Conservation (phyloP, 805 yeast genomes). For the Komagataella ulmi region DNA sequence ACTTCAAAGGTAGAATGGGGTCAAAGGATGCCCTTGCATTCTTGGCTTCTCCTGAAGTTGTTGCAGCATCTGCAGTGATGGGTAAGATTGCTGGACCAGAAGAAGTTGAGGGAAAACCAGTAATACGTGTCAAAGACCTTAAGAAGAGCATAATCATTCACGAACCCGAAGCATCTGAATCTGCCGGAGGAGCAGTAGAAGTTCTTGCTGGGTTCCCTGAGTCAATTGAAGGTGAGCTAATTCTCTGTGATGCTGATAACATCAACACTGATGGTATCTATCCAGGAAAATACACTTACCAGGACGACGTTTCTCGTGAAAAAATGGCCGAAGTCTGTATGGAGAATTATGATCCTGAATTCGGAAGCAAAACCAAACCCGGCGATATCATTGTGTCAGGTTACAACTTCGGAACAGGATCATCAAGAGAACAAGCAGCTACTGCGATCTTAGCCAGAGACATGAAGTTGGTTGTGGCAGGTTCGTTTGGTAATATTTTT, state of each 20-base stretch:
- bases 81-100: constrained; percentile 92
- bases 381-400: constrained; percentile 90
- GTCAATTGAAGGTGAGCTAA: constrained; percentile 78
- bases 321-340: constrained; percentile 98
- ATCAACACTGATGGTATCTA: constrained; percentile 97
- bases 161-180: constrained; percentile 14
- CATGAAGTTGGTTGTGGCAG: constrained; percentile 85
- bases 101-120: constrained; percentile 52
- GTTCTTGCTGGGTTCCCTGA: constrained; percentile 87
- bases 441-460: constrained; percentile 94
- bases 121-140: constrained; percentile 35
- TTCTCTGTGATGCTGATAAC: constrained; percentile 92
- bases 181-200: constrained; percentile 39
- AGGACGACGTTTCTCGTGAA: constrained; percentile 89
- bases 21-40: constrained; percentile 92
- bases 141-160: constrained; percentile 25
- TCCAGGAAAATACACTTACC: constrained; percentile 98
- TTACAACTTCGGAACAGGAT: constrained; percentile 95
- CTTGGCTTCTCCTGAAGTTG: constrained; percentile 94
- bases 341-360: constrained; percentile 95
- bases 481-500: constrained; percentile 95
- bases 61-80: constrained; percentile 94
- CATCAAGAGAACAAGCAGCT: constrained; percentile 98
- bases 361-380: constrained; percentile 65
- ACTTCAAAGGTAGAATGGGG: constrained; percentile 99